Conservation (phyloP, 768 basidiomycete species). For the Suillus subalutaceus region DNA sequence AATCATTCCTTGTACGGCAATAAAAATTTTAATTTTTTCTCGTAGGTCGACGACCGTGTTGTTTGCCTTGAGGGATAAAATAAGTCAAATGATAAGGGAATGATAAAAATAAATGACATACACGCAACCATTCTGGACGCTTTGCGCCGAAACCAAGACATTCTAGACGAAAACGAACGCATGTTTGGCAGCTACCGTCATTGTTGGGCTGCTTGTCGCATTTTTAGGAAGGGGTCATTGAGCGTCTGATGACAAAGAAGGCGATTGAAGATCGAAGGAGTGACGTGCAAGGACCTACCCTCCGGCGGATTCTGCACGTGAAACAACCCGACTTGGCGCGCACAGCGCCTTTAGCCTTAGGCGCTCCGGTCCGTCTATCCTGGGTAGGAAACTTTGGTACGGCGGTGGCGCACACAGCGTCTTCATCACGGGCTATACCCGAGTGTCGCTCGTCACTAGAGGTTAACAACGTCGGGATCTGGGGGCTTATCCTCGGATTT, state of each 20-base stretch:
- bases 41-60: conserved; percentile 65
- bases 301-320: conserved; percentile 84
- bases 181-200: conserved; percentile 72
- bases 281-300: conserved; percentile 48
- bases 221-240: conserved; percentile 52
- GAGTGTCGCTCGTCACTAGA: conserved; percentile 40
- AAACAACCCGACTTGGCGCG: conserved; percentile 90
- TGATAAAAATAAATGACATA: conserved; percentile 32
- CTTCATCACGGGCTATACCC: conserved; percentile 43
- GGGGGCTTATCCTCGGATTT: too few relatives aligned
- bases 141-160: conserved; percentile 87
- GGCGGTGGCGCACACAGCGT: conserved; percentile 67
- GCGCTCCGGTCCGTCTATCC: conserved; percentile 49
- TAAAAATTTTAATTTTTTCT: conserved; percentile 77
- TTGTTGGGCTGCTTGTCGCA: conserved; percentile 75
- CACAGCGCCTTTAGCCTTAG: conserved; percentile 79
- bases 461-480: conserved; percentile 42
- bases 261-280: conserved; percentile 15
- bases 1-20: conserved; percentile 86
- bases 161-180: conserved; percentile 74
- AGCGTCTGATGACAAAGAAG: conserved; percentile 11
- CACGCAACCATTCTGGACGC: conserved; percentile 84
- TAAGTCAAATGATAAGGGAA: not conserved
- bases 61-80: conserved; percentile 52
- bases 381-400: conserved; percentile 43